phyloP scores from a whole-genome alignment of 1,284 basidiomycete genomes.

The Anthracocystis walkeri region DNA sequence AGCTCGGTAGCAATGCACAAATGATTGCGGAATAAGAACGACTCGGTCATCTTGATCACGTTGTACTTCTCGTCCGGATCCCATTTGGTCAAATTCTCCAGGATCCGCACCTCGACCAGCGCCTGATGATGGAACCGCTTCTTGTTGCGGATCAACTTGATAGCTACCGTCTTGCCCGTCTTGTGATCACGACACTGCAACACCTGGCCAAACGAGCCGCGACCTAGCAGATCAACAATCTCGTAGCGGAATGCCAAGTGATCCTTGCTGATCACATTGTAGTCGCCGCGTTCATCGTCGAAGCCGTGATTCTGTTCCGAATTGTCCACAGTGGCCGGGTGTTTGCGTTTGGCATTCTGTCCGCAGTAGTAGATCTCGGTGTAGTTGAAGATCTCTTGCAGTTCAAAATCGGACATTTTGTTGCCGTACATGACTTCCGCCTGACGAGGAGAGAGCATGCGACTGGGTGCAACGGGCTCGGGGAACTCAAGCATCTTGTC shows the following conservation, averaged over 20 bases:
- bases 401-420: constrained; percentile 76
- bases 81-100: constrained; percentile 97
- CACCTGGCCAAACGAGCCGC: constrained; percentile 98
- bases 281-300: constrained; percentile 98
- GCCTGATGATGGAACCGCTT: constrained; percentile 99
- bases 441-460: constrained; percentile 77
- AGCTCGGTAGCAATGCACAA: constrained; percentile 98
- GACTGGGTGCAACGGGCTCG: constrained; percentile 81
- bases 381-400: constrained; percentile 90
- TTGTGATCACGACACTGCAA: constrained; percentile 94
- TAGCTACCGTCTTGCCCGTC: constrained; percentile 94
- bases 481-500: constrained; percentile 92
- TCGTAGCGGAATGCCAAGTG: constrained; percentile 98
- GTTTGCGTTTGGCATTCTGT: constrained; percentile 60
- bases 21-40: constrained; percentile 97
- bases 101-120: constrained; percentile 96
- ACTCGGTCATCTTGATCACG: constrained; percentile 98
- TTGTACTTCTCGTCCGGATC: constrained; percentile 96
- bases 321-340: constrained; percentile 73
- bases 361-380: constrained; percentile 87
- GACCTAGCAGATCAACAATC: constrained; percentile 89
- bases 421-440: constrained; percentile 71
- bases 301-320: constrained; percentile 92
- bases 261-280: constrained; percentile 87
- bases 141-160: constrained; percentile 99